Conservation (phyloP, 23 red algal species). For the Gracilariopsis chorda region DNA sequence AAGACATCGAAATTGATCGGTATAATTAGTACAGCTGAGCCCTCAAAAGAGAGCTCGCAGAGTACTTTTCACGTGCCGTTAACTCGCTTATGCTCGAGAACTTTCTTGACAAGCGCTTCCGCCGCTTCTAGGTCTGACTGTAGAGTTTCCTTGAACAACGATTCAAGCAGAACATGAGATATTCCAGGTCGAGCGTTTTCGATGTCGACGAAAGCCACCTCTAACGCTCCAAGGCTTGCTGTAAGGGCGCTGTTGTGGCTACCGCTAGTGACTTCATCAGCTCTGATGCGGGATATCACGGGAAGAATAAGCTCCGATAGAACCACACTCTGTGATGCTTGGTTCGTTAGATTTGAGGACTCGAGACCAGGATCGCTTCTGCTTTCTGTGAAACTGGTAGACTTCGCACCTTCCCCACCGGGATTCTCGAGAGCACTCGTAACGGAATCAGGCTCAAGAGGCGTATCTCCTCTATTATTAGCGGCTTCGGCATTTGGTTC, state of each 20-base stretch:
- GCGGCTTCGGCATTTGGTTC: background rate
- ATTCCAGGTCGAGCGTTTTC: conserved; percentile 47
- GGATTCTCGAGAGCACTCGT: background rate
- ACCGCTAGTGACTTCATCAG: conserved; percentile 50
- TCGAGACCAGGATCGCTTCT: background rate
- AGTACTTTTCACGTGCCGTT: background rate
- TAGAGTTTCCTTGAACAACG: conserved; percentile 49
- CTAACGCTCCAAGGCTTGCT: conserved; percentile 47
- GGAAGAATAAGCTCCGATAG: conserved; percentile 67
- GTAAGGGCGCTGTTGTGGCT: conserved; percentile 22
- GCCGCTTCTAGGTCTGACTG: background rate
- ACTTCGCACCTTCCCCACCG: background rate
- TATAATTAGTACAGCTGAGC: too few relatives aligned
- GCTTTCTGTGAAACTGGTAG: background rate
- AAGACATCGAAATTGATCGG: too few relatives aligned
- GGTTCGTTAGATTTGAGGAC: background rate
- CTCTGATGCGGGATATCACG: conserved; percentile 55
- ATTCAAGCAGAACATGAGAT: conserved; percentile 36
- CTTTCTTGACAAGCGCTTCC: background rate
- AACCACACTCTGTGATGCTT: conserved; percentile 21
- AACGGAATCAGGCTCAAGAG: background rate
- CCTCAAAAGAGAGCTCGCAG: too few relatives aligned
- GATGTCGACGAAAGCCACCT: conserved; percentile 62
- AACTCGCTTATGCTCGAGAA: background rate
- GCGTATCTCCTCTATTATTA: background rate